Base-by-base conservation (phyloP, 306 rosid species). In the Trifolium subterraneum region DNA sequence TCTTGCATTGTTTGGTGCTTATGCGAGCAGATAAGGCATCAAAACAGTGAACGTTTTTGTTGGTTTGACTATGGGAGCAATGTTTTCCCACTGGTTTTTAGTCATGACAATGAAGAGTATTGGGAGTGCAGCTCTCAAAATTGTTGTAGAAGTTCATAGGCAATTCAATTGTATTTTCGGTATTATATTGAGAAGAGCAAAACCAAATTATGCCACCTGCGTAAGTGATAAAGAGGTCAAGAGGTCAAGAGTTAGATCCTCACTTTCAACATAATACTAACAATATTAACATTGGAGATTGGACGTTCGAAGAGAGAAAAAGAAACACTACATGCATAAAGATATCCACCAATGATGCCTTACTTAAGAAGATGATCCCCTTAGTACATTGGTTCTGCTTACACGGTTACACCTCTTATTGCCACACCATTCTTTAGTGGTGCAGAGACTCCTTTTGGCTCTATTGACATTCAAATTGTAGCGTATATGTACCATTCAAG, bases 81-180 rank as follows among this genome's bases (percentile, higher is more conserved):
- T 90, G 96, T 93, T 87, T 85, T 88, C 92, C 7, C 85, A 88
- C 80, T 88, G 91, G 88, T 90, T 90, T 80, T 87, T 89, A 11
- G 90, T 91, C 80, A 88, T 87, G 92, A 84, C 92, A 63, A 90
- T 88, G 90, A 88, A 85, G 87, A 85, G 90, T 19, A 89, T 88
- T 1, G 93, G 92, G 29, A 87, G 84, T 51, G 96, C 93, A 33
- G 88, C 93, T n/a, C 89, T 87, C 75, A 87, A 87, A 83, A 90
- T 88, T 92, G 90, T 90, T 7, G 92, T 88, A 83, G 89, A 90
- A 66, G 93, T 88, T 81, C 86, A 89, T 16, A 71, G 88, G 52
- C 88, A 87, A 41, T 88, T 90, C 84, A 87, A 87, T 68, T 14
- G 87, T 0, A 88, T 88, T 73, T 84, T 87, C 0, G 87, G 87